These are phyloP conservation scores for Pestalotiopsis sp. DNA, from an alignment of 2,329 filamentous ascomycete species.

Conservation along the genomic window DNA sequence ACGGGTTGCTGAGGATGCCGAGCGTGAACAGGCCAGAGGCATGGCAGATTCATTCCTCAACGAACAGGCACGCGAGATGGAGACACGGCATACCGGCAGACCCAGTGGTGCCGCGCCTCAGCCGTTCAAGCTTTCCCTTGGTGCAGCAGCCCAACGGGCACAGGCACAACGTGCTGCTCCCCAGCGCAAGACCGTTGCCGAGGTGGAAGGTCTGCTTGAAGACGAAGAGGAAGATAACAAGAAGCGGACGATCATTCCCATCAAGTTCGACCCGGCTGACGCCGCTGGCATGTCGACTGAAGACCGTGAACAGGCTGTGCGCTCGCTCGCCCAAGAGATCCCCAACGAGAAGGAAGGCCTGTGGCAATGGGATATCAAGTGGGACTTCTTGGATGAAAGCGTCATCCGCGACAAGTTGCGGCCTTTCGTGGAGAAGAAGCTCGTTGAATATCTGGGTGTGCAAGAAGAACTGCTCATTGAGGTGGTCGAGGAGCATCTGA, in stretches of 20 bases:
- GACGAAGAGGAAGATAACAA: conserved; percentile 85
- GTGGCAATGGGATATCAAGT: conserved; percentile 91
- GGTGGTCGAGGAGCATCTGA: conserved; percentile 84
- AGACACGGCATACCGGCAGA: conserved; percentile 41
- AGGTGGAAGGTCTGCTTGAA: conserved; percentile 92
- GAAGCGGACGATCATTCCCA: conserved; percentile 77
- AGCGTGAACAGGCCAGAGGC: conserved; percentile 77
- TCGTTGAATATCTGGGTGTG: conserved; percentile 93
- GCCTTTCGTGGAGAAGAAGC: conserved; percentile 97
- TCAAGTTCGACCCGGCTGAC: conserved; percentile 74
- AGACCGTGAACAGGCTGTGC: conserved; percentile 80
- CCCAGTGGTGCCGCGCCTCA: conserved; percentile 59
- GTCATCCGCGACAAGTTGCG: conserved; percentile 84
- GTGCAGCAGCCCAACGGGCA: conserved; percentile 78
- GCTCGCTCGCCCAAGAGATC: conserved; percentile 85
- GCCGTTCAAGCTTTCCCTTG: conserved; percentile 90
- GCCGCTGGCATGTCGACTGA: conserved; percentile 78
- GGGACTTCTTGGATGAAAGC: conserved; percentile 84
- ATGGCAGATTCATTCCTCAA: conserved; percentile 92
- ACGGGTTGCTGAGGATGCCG: conserved; percentile 65
- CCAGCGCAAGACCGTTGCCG: conserved; percentile 79
- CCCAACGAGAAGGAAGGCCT: conserved; percentile 83
- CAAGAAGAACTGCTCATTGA: conserved; percentile 96
- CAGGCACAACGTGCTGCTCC: conserved; percentile 57
- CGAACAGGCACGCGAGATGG: conserved; percentile 78